phyloP scores from a whole-genome alignment of 2,329 filamentous ascomycete genomes.

The Periconia sp. region DNA sequence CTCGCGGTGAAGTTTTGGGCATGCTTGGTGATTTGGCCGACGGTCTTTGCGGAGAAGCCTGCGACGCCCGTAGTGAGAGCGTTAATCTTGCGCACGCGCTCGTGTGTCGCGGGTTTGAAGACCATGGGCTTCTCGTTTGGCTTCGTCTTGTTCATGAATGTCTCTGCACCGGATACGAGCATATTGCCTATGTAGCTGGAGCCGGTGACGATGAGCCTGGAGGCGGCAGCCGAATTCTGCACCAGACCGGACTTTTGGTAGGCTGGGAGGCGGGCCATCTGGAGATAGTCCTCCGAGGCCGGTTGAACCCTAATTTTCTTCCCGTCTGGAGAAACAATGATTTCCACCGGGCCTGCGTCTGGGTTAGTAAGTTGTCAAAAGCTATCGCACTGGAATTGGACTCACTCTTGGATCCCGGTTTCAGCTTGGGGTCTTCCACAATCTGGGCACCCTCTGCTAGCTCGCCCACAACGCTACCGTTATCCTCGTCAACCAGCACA shows the following conservation, averaged over 20 bases:
- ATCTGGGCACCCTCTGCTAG: slow-evolving; percentile 80
- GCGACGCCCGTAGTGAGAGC: slow-evolving; percentile 80
- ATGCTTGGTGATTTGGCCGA: slow-evolving; percentile 78
- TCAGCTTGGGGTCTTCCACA: slow-evolving; percentile 73
- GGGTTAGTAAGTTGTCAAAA: slow-evolving; percentile 23
- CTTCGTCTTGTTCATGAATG: slow-evolving; percentile 77
- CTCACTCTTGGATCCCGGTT: slow-evolving; percentile 88
- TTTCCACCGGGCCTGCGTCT: slow-evolving; percentile 72
- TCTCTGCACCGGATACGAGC: slow-evolving; percentile 75
- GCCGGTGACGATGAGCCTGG: slow-evolving; percentile 86
- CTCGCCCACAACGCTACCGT: slow-evolving; percentile 93
- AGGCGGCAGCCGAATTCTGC: slow-evolving; percentile 82
- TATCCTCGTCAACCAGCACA: slow-evolving; percentile 91
- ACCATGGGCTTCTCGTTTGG: slow-evolving; percentile 79
- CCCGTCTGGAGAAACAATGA: slow-evolving; percentile 70
- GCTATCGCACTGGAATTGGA: slow-evolving; percentile 1
- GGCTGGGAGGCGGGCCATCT: slow-evolving; percentile 81
- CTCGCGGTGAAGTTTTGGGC: slow-evolving; percentile 88
- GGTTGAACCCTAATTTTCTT: slow-evolving; percentile 70
- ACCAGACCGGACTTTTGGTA: slow-evolving; percentile 88
- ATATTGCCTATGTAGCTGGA: slow-evolving; percentile 78
- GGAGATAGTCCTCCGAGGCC: slow-evolving; percentile 69
- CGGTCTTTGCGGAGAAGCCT: slow-evolving; percentile 78
- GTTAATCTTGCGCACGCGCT: slow-evolving; percentile 84
- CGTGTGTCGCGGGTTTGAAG: slow-evolving; percentile 83